phyloP scores from a whole-genome alignment of 1,139 yeast species.

The Saccharomyces hybrid region DNA sequence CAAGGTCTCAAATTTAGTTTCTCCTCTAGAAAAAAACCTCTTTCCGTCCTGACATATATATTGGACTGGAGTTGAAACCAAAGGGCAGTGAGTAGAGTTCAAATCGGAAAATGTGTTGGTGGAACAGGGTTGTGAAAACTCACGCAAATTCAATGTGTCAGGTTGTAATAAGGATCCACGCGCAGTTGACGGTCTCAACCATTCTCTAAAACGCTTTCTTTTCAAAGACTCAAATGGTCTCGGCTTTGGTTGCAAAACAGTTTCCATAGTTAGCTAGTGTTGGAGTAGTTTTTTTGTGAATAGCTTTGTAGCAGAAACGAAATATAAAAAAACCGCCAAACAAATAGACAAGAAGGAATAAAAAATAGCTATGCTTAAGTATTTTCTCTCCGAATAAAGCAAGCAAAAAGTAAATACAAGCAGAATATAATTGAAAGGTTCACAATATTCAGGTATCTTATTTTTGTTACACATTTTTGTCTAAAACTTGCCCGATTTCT shows the following conservation, averaged over 20 bases:
- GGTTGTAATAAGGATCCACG: not conserved
- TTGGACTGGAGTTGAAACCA: not conserved
- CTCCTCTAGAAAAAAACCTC: not conserved
- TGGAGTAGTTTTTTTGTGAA: not conserved
- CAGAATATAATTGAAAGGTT: not conserved
- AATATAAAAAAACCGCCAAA: not conserved
- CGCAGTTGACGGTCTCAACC: not conserved
- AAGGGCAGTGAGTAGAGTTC: not conserved
- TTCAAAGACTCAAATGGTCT: not conserved
- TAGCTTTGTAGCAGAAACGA: not conserved
- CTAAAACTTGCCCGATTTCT: not conserved
- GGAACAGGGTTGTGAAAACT: not conserved
- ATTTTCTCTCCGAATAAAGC: not conserved
- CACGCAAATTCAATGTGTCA: not conserved
- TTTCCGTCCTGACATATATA: not conserved
- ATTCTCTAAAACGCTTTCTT: slow-evolving; percentile 1
- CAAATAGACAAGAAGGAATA: not conserved
- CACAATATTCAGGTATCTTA: not conserved
- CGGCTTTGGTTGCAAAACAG: not conserved
- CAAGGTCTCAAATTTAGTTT: not conserved
- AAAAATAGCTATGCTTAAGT: not conserved
- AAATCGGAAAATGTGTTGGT: not conserved
- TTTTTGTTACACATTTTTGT: not conserved
- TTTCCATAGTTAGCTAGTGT: not conserved
- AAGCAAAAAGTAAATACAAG: not conserved